Evolutionary conservation across 2,329 filamentous ascomycete genomes (phyloP), one percentile per base, ranked within the genome.

Genomic region (Metarhizium album): DNA sequence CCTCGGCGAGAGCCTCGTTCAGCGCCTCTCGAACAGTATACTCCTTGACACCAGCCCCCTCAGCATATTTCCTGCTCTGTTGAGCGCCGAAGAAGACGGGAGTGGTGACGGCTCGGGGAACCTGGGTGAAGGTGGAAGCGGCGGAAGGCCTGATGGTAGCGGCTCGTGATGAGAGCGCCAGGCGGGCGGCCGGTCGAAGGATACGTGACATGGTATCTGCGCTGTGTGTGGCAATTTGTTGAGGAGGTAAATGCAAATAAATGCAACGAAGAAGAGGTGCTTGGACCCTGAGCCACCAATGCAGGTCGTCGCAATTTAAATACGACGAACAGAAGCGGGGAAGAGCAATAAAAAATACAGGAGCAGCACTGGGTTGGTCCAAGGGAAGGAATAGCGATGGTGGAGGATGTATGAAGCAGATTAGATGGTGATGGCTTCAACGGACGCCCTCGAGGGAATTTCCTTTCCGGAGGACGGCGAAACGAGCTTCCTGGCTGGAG

Each of bases 1-100:
- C 93, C 77, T 98, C 93, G 46, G 90, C 90, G 67, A 98, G 84
- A 54, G 93, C 93, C 78, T 98, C 91, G 70, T 98, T 98, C 66
- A 98, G 78, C 54, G 93, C 93, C 68, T 98, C 93, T 75, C 93
- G 83, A 64, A 98, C 93, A 43, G 93, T 95, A 74, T 95, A 90
- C 68, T 96, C 88, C 79, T 96, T 96, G 63, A 76, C 74, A 58
- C 84, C 85, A 58, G 70, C 67, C 55, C 70, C 69, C 50, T 79
- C 74, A 60, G 79, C 77, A 62, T 79, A 82, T 49, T 75, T 72
- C 62, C 77, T 70, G 64, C 71, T 66, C 69, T 80, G 77, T 56
- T 59, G 58, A 48, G 68, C 64, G 53, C 66, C 66, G 54, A 68
- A 68, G 59, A 66, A 62, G 64, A 65, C 62, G 53, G 66, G 65